Conservation (phyloP, 2,329 filamentous ascomycete species). For the Monilinia vaccinii-corymbosi region DNA sequence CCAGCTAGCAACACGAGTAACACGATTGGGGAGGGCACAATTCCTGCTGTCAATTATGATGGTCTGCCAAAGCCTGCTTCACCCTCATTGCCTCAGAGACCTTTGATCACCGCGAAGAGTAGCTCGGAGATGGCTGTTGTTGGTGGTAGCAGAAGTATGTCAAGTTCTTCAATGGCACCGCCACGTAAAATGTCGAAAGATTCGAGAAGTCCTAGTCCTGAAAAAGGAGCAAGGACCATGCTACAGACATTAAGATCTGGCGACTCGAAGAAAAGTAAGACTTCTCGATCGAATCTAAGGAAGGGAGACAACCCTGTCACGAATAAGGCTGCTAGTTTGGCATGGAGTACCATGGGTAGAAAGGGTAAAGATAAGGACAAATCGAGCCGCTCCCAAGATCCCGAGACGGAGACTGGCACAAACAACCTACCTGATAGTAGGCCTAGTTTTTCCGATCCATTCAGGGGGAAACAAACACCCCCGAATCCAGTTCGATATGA, state of each 20-base stretch:
- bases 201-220: conserved; percentile 46
- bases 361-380: conserved; percentile 19
- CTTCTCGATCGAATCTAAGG: conserved; percentile 25
- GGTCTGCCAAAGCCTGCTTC: conserved; percentile 63
- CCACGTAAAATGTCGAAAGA: conserved; percentile 26
- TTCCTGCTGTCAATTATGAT: conserved; percentile 70
- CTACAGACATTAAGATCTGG: conserved; percentile 49
- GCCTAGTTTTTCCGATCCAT: conserved; percentile 17
- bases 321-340: conserved; percentile 55
- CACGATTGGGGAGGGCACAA: conserved; percentile 65
- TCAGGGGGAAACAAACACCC: conserved; percentile 11
- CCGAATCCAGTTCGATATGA: conserved; percentile 26
- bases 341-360: conserved; percentile 37
- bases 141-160: conserved; percentile 21
- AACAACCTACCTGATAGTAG: conserved; percentile 20
- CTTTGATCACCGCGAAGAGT: conserved; percentile 37
- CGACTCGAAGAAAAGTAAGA: conserved; percentile 39
- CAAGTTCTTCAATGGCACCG: conserved; percentile 13
- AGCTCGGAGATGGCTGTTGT: conserved; percentile 41
- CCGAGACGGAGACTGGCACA: conserved; percentile 21
- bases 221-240: conserved; percentile 46
- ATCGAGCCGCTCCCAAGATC: conserved; percentile 24
- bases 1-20: not conserved
- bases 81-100: conserved; percentile 47
- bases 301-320: conserved; percentile 41